Percentiles rank a stretch among this genome's conserved stretches.
phyloP scores from a whole-genome alignment of 352 stramenopile species.

The Phytophthora kernoviae region DNA sequence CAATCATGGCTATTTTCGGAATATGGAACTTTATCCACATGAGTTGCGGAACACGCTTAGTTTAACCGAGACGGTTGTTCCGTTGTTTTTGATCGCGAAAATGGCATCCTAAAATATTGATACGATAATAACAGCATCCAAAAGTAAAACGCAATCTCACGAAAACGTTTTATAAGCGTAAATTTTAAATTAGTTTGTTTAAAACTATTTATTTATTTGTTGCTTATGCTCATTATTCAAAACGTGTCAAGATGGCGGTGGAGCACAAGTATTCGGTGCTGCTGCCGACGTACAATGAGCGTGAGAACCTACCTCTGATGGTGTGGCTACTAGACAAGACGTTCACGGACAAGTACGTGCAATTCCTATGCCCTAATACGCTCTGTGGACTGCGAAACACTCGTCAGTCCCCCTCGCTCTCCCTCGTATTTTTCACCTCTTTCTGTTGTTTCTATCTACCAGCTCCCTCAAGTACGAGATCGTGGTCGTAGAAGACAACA shows the following conservation, averaged over 20 bases:
- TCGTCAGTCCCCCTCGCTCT: neutral
- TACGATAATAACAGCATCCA: neutral
- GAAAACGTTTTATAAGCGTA: no score
- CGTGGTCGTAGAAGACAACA: slow-evolving; percentile 98
- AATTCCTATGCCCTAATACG: neutral
- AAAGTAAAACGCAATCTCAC: no score
- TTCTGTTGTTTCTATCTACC: slow-evolving; percentile 5
- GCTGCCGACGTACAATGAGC: slow-evolving; percentile 98
- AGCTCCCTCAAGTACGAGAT: slow-evolving; percentile 95
- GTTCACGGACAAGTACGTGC: slow-evolving; percentile 89
- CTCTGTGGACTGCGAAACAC: slow-evolving; percentile 6
- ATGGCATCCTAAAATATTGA: neutral
- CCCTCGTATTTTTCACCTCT: slow-evolving; percentile 1
- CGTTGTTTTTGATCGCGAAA: no score
- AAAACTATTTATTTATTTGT: neutral
- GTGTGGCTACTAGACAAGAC: slow-evolving; percentile 96
- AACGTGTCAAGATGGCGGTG: slow-evolving; percentile 14
- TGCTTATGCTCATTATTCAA: neutral
- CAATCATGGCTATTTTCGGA: no score
- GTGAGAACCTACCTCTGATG: slow-evolving; percentile 98
- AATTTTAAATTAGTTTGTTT: no score
- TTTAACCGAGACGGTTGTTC: no score
- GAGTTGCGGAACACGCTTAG: no score
- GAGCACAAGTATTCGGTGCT: slow-evolving; percentile 94
- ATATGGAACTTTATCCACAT: no score